These are phyloP conservation scores for Monilinia fructigena DNA, from an alignment of 2,329 filamentous ascomycete genomes.

Conservation along the genomic window DNA sequence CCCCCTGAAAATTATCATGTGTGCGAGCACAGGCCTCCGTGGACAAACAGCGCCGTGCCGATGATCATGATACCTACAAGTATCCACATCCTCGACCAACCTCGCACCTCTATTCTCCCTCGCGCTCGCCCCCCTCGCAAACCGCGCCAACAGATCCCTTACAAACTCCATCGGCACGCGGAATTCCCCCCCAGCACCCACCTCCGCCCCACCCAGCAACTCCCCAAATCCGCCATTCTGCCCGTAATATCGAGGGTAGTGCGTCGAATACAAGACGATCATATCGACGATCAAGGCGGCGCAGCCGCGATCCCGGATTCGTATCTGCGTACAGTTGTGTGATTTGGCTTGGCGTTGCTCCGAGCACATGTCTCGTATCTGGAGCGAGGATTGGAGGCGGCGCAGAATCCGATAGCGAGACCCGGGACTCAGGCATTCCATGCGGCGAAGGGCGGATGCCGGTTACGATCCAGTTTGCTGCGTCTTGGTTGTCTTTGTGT, in stretches of 20 bases:
- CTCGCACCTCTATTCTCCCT: no score
- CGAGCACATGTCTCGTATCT: background rate
- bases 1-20: background rate
- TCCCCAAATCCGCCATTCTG: background rate
- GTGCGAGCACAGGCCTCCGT: background rate
- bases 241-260: background rate
- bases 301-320: background rate
- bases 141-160: background rate
- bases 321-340: background rate
- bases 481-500: no score
- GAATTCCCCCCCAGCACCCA: accelerated
- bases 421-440: background rate
- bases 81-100: no score
- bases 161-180: background rate
- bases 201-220: background rate
- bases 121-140: background rate
- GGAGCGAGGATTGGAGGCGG: background rate
- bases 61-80: conserved; percentile 1
- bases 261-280: background rate
- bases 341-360: background rate
- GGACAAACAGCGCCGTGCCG: background rate
- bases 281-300: background rate
- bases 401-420: background rate
- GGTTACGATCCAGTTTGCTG: no score
- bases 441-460: background rate